Evolutionary conservation across 768 basidiomycete species (phyloP), one percentile per base, ranked within the genome.

Genomic region (Boletus pseudo-olivaceus): DNA sequence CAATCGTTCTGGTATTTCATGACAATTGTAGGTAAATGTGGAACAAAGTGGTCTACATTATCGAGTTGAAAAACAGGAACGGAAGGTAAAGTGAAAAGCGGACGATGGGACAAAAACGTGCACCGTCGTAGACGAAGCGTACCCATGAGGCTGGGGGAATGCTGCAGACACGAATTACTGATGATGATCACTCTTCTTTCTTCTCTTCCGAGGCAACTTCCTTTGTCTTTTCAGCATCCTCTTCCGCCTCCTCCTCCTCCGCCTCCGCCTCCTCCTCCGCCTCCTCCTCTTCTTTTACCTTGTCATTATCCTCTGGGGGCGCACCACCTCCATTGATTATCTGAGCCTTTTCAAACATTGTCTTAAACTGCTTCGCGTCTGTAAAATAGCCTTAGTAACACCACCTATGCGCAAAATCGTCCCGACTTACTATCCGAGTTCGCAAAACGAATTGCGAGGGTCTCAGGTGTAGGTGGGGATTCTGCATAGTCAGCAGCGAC

Each of bases 401-500:
- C 4, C n/a, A 38, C 35, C 17, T 4, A n/a, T 20, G 15, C 27
- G 30, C 23, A 23, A 37, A 34, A 49, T 35, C 32, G 19, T 35
- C n/a, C n/a, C 5, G 48, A 74, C 93, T 74, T 62, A 96, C 95
- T 93, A 17, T 98, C 95, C 53, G 92, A 77, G 75, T 97, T 99
- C 60, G 93, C 96, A 65, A 99, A 98, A 52, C 97, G 90, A 69
- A 99, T 97, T 47, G 97, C 97, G 57, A 99, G 85, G 26, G 97
- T 99, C 76, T 98, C 97, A 20, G 94, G 71, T 42, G 92, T 88
- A 23, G 96, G 84, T 43, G 90, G 93, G 49, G 80, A 78, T 70
- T 99, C 97, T 49, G 96, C 84, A 69, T 90, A 95, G 73, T 99
- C 97, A 27, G 96, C 96, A 49, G 85, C 82, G 49, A 96, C 94